Conservation (phyloP, 495 filamentous ascomycete genomes). For the Pyronema domesticum region DNA sequence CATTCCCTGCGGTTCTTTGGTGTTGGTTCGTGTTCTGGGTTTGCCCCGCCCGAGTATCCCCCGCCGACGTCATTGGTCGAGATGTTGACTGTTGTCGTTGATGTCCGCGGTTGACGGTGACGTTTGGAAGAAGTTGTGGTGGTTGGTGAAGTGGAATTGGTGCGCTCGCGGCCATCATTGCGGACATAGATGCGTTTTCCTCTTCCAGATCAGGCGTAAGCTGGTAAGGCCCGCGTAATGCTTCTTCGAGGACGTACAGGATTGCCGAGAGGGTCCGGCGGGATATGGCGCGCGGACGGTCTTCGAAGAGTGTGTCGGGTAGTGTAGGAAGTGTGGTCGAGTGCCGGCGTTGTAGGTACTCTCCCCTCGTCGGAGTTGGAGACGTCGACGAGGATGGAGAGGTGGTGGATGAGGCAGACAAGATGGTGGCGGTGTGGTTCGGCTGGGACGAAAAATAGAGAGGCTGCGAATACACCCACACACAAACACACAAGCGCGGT, state of each 20-base stretch:
- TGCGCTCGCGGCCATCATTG: constrained; percentile 46
- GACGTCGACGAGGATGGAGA: constrained; percentile 25
- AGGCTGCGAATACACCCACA: constrained; percentile 10
- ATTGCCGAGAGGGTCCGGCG: constrained; percentile 58
- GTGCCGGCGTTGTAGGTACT: constrained; percentile 20
- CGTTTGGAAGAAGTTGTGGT: constrained; percentile 4
- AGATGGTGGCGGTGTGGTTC: constrained; percentile 22
- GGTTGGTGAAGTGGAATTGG: constrained; percentile 28
- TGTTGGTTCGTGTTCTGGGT: not conserved
- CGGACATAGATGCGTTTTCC: constrained; percentile 84
- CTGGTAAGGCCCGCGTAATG: constrained; percentile 59
- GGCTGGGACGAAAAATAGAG: constrained; percentile 15
- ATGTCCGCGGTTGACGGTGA: constrained; percentile 12
- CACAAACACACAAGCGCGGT: not conserved
- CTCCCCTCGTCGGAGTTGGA: constrained; percentile 26
- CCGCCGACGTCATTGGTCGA: constrained; percentile 2
- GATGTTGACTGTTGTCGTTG: constrained; percentile 14
- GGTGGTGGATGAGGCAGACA: constrained; percentile 21
- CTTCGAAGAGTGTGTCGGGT: constrained; percentile 11
- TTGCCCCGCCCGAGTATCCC: not conserved
- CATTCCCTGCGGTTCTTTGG: not conserved
- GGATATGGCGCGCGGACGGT: constrained; percentile 32
- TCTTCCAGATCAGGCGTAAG: constrained; percentile 76
- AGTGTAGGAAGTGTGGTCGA: constrained; percentile 17
- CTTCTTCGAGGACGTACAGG: constrained; percentile 80